These are phyloP conservation scores for Davidsoniella australis DNA, from an alignment of 2,329 filamentous ascomycete genomes.

Conservation along the genomic window DNA sequence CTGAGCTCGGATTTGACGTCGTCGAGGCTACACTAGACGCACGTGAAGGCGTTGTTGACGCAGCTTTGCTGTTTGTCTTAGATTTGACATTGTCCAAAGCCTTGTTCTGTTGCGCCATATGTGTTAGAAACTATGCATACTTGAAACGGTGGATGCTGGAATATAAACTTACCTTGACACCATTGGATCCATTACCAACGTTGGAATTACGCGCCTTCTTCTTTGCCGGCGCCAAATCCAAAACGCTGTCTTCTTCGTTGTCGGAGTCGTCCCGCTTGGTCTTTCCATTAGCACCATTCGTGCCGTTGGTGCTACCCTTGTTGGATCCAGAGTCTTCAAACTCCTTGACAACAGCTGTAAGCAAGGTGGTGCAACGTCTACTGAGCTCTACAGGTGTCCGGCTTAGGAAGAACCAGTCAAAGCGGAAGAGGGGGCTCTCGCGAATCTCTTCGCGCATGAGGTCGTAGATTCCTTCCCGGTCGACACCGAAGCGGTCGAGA, in stretches of 20 bases:
- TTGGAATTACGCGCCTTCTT: slow-evolving; percentile 60
- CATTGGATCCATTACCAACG: slow-evolving; percentile 26
- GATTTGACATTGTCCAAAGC: slow-evolving; percentile 77
- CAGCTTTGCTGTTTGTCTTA: slow-evolving; percentile 47
- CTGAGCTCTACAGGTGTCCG: slow-evolving; percentile 85
- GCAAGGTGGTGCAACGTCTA: slow-evolving; percentile 78
- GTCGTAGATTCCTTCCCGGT: slow-evolving; percentile 80
- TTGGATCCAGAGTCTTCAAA: slow-evolving; percentile 53
- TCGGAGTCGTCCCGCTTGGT: slow-evolving; percentile 71
- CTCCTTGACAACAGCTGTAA: slow-evolving; percentile 88
- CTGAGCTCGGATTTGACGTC: slow-evolving; percentile 29
- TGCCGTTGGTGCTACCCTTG: slow-evolving; percentile 18
- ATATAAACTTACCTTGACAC: slow-evolving; percentile 53
- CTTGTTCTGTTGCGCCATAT: slow-evolving; percentile 53
- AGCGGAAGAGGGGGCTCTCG: slow-evolving; percentile 85
- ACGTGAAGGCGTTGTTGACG: slow-evolving; percentile 61
- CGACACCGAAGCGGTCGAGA: slow-evolving; percentile 80
- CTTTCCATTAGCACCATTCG: slow-evolving; percentile 44
- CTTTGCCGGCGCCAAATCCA: slow-evolving; percentile 71
- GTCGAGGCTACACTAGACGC: slow-evolving; percentile 78
- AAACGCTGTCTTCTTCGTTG: slow-evolving; percentile 65
- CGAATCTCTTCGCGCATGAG: slow-evolving; percentile 94
- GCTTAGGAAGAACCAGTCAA: slow-evolving; percentile 98
- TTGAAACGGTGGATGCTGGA: background rate
- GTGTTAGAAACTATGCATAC: no score